Evolutionary conservation across 352 stramenopile species (phyloP).

Genomic region (Globisporangium rhizosaccharum): DNA sequence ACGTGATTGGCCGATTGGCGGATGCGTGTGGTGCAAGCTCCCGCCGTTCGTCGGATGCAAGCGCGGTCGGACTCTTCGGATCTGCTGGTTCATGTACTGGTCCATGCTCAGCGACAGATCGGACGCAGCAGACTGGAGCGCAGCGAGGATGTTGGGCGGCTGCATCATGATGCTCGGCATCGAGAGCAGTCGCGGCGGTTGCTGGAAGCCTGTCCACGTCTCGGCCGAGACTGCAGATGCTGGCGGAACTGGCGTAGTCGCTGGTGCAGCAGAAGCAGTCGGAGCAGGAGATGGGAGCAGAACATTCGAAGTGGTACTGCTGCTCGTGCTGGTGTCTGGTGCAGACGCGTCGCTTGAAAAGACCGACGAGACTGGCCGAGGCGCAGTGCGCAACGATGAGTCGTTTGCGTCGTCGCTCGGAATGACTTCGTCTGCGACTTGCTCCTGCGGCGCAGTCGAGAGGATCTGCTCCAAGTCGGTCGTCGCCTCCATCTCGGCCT

Average conservation of each 20-base stretch:
- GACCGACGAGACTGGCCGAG: slow-evolving; percentile 19
- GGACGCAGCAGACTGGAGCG: slow-evolving; percentile 51
- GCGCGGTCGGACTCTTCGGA: slow-evolving; percentile 68
- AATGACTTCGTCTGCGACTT: slow-evolving; percentile 37
- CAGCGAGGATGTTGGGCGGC: slow-evolving; percentile 51
- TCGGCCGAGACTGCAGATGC: slow-evolving; percentile 8
- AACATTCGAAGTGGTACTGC: background rate
- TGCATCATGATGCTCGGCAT: slow-evolving; percentile 28
- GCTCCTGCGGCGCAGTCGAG: slow-evolving; percentile 55
- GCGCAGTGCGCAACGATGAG: slow-evolving; percentile 36
- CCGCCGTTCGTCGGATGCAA: slow-evolving; percentile 25
- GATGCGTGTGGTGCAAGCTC: slow-evolving; percentile 20
- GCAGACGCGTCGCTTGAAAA: background rate
- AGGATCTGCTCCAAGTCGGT: slow-evolving; percentile 76
- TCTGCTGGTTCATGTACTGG: slow-evolving; percentile 79
- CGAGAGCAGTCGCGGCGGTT: slow-evolving; percentile 10
- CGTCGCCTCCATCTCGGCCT: slow-evolving; percentile 63
- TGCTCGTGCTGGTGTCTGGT: slow-evolving; percentile 4
- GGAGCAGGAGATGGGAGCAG: too few species aligned
- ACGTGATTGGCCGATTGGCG: slow-evolving; percentile 16
- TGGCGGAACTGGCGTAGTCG: slow-evolving; percentile 1
- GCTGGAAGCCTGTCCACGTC: slow-evolving; percentile 10
- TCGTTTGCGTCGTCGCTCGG: slow-evolving; percentile 65
- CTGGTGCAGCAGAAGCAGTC: background rate
- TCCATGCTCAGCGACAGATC: slow-evolving; percentile 70